A percentile compares a stretch with the other conserved stretches of the same genome.
phyloP scores from a whole-genome alignment of 805 yeast genomes.

The Wickerhamiella musiphila region DNA sequence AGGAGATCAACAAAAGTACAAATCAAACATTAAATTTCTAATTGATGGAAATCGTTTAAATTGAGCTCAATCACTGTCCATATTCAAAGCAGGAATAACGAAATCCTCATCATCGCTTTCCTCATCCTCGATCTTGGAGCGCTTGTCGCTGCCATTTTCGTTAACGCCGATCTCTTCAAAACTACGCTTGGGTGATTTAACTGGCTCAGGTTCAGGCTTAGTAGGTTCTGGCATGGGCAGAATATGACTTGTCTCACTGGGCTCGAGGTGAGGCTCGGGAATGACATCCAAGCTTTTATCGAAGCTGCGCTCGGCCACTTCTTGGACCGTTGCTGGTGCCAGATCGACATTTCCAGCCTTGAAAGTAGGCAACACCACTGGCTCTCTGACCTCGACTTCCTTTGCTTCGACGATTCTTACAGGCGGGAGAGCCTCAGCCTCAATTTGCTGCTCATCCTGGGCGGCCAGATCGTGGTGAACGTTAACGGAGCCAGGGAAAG shows the following conservation, averaged over 20 bases:
- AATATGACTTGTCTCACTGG: background rate
- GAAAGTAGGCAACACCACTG: background rate
- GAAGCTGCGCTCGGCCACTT: background rate
- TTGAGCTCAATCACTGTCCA: slow-evolving; percentile 13
- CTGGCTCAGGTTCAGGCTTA: slow-evolving; percentile 1
- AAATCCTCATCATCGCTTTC: slow-evolving; percentile 10
- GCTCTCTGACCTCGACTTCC: slow-evolving; percentile 1
- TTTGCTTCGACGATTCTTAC: background rate
- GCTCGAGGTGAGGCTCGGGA: slow-evolving; percentile 1
- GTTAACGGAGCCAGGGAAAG: slow-evolving; percentile 5
- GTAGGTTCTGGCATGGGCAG: slow-evolving; percentile 1
- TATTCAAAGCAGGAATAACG: slow-evolving; percentile 11
- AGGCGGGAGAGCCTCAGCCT: background rate
- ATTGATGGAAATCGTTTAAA: no score
- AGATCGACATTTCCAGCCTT: background rate
- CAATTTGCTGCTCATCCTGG: background rate
- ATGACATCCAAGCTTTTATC: background rate
- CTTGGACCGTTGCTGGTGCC: background rate
- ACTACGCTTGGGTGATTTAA: background rate
- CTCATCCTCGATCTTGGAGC: background rate
- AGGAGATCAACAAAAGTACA: no score
- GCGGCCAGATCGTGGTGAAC: background rate
- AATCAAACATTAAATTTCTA: no score
- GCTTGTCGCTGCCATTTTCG: background rate
- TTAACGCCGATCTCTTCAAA: background rate